A percentile compares a stretch with the other conserved stretches of the same genome.
phyloP scores from a whole-genome alignment of 768 basidiomycete genomes.

The Serendipita sp. region DNA sequence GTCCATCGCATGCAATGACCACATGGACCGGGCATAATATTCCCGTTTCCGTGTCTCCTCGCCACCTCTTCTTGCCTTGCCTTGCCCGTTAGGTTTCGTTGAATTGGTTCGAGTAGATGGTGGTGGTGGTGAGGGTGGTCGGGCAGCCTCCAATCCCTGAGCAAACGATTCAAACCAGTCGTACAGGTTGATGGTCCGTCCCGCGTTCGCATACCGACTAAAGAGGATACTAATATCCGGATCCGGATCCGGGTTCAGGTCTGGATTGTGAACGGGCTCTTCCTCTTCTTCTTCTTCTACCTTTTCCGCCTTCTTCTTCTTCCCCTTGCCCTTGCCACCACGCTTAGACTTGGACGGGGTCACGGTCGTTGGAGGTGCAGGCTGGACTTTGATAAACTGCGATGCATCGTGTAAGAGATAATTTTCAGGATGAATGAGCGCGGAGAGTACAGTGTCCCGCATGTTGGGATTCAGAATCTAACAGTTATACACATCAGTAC shows the following conservation, averaged over 20 bases:
- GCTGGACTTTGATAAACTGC: too few relatives aligned
- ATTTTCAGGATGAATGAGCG: neutral
- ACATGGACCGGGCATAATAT: constrained; percentile 62
- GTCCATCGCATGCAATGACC: constrained; percentile 68
- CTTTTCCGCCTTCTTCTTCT: neutral
- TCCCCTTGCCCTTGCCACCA: neutral
- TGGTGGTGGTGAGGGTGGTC: neutral
- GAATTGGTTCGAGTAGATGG: neutral
- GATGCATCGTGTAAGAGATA: neutral
- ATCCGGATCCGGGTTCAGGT: neutral
- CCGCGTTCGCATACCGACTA: constrained; percentile 58
- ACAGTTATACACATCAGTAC: neutral
- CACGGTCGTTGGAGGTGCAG: neutral
- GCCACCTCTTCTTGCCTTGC: neutral
- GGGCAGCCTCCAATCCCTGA: constrained; percentile 44
- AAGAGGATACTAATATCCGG: constrained; percentile 69
- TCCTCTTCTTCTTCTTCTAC: too few relatives aligned
- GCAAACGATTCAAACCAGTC: constrained; percentile 78
- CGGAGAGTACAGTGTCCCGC: neutral
- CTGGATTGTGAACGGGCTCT: neutral
- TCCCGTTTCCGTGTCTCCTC: constrained; percentile 18
- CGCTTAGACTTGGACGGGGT: neutral
- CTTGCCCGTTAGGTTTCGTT: neutral
- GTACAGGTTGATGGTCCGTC: constrained; percentile 69
- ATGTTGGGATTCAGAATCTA: constrained; percentile 1